Conservation (phyloP, 108 stramenopile species). For the Bacterosira constricta region DNA sequence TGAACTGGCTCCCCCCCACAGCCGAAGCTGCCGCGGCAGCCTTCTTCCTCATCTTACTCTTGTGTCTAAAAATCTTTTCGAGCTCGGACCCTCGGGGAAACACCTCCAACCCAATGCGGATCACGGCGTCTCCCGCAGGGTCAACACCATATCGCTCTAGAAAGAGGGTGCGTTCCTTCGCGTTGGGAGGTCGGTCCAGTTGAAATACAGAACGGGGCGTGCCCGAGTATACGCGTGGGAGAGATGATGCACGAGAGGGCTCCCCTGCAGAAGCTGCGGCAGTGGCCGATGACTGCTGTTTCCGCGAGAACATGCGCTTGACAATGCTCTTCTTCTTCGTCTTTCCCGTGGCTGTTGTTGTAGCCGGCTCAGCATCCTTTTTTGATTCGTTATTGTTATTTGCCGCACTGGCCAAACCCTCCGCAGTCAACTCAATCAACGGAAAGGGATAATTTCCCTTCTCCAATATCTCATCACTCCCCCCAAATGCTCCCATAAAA, state of each 20-base stretch:
- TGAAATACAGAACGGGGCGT: conserved; percentile 24
- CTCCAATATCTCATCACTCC: background rate
- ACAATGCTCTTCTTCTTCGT: conserved; percentile 22
- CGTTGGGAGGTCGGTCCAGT: conserved; percentile 32
- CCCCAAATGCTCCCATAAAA: conserved; percentile 18
- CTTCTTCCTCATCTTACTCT: background rate
- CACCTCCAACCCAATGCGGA: conserved; percentile 35
- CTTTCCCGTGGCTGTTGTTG: background rate
- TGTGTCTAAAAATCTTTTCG: conserved; percentile 30
- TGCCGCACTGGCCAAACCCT: background rate
- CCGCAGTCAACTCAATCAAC: conserved; percentile 10
- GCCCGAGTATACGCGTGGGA: background rate
- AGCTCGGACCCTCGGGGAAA: conserved; percentile 41
- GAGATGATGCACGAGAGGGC: background rate
- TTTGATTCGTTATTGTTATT: background rate
- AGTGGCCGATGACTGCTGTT: background rate
- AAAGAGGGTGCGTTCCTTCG: conserved; percentile 19
- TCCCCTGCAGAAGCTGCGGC: background rate
- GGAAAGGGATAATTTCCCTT: background rate
- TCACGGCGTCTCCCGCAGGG: conserved; percentile 26
- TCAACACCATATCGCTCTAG: conserved; percentile 32
- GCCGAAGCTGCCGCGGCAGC: background rate
- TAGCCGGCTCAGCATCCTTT: background rate
- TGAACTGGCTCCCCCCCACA: background rate
- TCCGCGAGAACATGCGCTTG: conserved; percentile 20